Evolutionary conservation across 441 rosid genomes (phyloP).

Genomic region (Pelargonium myrrhifolium): DNA sequence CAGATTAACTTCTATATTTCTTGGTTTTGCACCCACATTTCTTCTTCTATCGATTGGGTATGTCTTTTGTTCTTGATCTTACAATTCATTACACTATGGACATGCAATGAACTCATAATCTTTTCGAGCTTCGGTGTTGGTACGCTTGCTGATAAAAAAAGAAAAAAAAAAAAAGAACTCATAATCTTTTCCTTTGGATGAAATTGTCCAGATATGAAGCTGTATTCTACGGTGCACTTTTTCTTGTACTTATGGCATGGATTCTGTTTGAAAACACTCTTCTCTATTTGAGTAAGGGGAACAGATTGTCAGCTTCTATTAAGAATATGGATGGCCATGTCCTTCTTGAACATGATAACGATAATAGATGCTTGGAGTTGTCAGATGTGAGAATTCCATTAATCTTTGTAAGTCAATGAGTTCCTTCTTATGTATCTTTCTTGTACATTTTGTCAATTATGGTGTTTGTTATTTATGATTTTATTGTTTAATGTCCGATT

Average conservation of each 20-base stretch:
- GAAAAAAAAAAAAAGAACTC: too few species aligned
- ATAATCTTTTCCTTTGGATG: slow-evolving; percentile 16
- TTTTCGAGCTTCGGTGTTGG: too few species aligned
- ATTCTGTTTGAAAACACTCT: slow-evolving; percentile 69
- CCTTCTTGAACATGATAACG: slow-evolving; percentile 42
- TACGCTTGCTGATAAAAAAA: too few species aligned
- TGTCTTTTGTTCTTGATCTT: not conserved
- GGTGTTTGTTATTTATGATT: not conserved
- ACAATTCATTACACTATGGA: not conserved
- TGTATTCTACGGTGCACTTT: slow-evolving; percentile 80
- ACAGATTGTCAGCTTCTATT: slow-evolving; percentile 33
- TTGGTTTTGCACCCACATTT: slow-evolving; percentile 87
- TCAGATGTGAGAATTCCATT: slow-evolving; percentile 85
- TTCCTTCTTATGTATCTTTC: not conserved
- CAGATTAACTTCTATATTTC: slow-evolving; percentile 75
- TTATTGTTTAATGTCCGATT: not conserved
- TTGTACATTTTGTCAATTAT: not conserved
- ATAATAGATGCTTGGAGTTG: slow-evolving; percentile 65
- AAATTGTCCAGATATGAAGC: slow-evolving; percentile 74
- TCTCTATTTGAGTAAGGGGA: slow-evolving; percentile 37
- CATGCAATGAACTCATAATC: too few species aligned
- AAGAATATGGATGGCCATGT: slow-evolving; percentile 31
- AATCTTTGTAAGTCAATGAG: slow-evolving; percentile 58
- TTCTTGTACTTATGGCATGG: slow-evolving; percentile 80
- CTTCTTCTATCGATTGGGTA: slow-evolving; percentile 94